These are phyloP conservation scores for Babjeviella inositovora DNA, from an alignment of 805 yeast species.

Conservation along the genomic window DNA sequence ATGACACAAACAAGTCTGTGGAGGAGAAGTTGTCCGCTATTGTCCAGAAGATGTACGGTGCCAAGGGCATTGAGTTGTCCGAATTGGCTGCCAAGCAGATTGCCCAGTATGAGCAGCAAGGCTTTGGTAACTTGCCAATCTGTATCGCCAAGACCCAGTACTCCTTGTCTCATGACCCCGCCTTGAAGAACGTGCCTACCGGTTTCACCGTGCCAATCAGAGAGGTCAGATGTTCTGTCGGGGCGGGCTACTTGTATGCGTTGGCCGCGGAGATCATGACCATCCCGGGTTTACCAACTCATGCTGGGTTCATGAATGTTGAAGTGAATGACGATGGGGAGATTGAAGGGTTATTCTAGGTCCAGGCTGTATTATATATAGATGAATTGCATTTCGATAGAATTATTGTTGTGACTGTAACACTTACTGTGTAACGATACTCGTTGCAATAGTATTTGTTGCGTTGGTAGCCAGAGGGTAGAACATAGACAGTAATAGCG, in stretches of 20 bases:
- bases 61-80: slow-evolving; percentile 64
- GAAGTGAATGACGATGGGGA: slow-evolving; percentile 85
- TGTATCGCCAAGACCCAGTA: slow-evolving; percentile 98
- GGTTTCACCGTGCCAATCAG: slow-evolving; percentile 90
- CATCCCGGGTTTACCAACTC: slow-evolving; percentile 93
- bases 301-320: slow-evolving; percentile 93
- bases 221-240: slow-evolving; percentile 87
- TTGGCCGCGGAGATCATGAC: slow-evolving; percentile 95
- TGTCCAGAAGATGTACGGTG: slow-evolving; percentile 88
- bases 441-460: no score
- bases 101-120: slow-evolving; percentile 70
- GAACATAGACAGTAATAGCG: no score
- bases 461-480: no score
- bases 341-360: slow-evolving; percentile 85
- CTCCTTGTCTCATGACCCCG: slow-evolving; percentile 87
- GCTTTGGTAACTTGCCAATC: slow-evolving; percentile 81
- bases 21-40: slow-evolving; percentile 69
- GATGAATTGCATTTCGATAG: no score
- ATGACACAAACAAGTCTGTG: slow-evolving; percentile 55
- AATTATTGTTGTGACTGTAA: no score
- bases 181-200: slow-evolving; percentile 86
- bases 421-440: no score
- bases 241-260: slow-evolving; percentile 95
- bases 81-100: slow-evolving; percentile 74
- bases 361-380: no score